These are phyloP conservation scores for Solanum bukasovii DNA, from an alignment of 257 asterid species.

Conservation along the genomic window DNA sequence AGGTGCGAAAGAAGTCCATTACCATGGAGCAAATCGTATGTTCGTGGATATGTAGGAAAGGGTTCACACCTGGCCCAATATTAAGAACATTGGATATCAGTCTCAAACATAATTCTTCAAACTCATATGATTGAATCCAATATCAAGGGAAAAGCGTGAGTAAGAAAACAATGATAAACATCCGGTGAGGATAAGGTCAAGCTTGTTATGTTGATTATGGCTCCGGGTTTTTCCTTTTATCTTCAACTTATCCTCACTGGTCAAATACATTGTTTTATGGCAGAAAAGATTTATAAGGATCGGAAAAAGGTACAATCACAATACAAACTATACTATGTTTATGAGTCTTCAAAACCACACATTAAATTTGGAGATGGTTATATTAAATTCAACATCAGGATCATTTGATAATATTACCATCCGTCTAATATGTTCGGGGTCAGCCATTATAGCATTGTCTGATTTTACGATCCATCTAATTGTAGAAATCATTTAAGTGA, in stretches of 20 bases:
- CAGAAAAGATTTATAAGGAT: background rate
- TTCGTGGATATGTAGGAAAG: slow-evolving; percentile 92
- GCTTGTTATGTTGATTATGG: background rate
- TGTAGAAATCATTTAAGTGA: background rate
- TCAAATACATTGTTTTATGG: background rate
- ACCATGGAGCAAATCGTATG: slow-evolving; percentile 86
- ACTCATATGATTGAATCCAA: background rate
- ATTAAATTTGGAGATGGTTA: background rate
- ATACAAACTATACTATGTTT: background rate
- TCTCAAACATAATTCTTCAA: background rate
- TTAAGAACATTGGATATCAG: background rate
- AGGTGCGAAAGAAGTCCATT: slow-evolving; percentile 63
- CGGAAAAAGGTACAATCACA: background rate
- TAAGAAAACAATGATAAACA: background rate
- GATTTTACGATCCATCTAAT: background rate
- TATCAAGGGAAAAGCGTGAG: background rate
- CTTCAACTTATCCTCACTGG: background rate
- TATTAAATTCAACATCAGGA: background rate
- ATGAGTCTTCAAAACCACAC: background rate
- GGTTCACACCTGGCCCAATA: slow-evolving; percentile 72
- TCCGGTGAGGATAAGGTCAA: background rate
- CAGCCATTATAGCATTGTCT: background rate
- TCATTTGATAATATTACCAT: background rate
- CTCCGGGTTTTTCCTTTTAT: background rate
- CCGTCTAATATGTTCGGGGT: background rate